Evolutionary conservation across 306 rosid genomes (phyloP).

Genomic region (Sophora flavescens): DNA sequence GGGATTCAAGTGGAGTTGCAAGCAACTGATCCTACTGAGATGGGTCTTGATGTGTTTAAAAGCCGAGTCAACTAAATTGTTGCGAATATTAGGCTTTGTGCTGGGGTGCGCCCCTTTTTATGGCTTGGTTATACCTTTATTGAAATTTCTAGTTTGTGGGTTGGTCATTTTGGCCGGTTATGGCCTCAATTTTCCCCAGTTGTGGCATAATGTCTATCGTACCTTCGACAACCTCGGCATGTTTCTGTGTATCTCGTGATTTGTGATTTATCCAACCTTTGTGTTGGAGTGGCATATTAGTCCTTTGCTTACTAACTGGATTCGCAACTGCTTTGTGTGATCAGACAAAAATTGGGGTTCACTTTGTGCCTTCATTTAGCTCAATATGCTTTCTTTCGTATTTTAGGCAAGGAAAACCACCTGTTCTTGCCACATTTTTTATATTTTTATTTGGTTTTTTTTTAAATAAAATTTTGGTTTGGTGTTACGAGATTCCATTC

Average conservation of each 20-base stretch:
- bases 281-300: conserved; percentile 53
- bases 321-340: conserved; percentile 52
- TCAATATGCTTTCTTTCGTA: conserved; percentile 24
- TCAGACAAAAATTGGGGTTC: conserved; percentile 45
- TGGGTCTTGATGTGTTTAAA: conserved; percentile 68
- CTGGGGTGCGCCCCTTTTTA: conserved; percentile 45
- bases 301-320: conserved; percentile 47
- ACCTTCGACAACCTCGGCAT: conserved; percentile 44
- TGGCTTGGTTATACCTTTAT: conserved; percentile 46
- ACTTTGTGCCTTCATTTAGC: conserved; percentile 32
- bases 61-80: conserved; percentile 62
- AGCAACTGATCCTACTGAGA: conserved; percentile 79
- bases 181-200: conserved; percentile 54
- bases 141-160: conserved; percentile 55
- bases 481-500: conserved; percentile 33
- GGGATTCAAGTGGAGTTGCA: conserved; percentile 78
- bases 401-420: conserved; percentile 30
- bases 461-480: neutral
- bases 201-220: conserved; percentile 46
- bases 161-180: conserved; percentile 46
- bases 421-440: conserved; percentile 17
- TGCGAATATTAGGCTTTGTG: conserved; percentile 36
- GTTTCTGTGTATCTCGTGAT: conserved; percentile 54
- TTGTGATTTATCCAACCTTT: conserved; percentile 50
- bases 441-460: neutral